Evolutionary conservation across 495 filamentous ascomycete species (phyloP).

Genomic region (Tuber calosporum): DNA sequence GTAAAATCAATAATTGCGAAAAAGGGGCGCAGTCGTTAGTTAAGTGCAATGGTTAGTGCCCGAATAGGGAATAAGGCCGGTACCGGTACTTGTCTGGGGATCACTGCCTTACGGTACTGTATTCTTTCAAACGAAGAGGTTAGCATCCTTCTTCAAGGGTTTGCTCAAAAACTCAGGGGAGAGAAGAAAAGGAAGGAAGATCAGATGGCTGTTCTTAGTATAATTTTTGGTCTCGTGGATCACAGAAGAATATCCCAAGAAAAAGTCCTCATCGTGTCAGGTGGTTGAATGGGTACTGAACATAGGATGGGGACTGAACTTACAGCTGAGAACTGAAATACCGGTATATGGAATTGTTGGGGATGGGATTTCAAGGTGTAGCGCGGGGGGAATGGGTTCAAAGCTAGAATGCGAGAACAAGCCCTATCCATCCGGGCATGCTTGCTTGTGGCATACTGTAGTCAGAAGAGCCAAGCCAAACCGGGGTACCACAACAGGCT

Average conservation of each 20-base stretch:
- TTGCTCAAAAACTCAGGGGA: neutral
- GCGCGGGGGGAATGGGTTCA: neutral
- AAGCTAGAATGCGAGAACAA: neutral
- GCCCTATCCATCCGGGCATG: neutral
- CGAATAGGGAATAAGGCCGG: neutral
- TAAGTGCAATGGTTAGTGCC: neutral
- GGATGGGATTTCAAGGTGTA: neutral
- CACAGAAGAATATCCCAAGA: neutral
- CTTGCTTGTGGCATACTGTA: too few species aligned
- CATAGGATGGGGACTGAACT: neutral
- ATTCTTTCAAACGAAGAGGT: neutral
- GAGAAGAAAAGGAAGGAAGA: neutral
- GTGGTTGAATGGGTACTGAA: neutral
- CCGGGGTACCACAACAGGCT: too few species aligned
- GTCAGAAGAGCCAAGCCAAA: too few species aligned
- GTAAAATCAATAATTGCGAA: neutral
- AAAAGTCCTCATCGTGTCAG: neutral
- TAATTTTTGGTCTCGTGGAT: neutral
- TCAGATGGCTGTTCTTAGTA: conserved; percentile 7
- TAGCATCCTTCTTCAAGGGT: neutral
- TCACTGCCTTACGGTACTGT: neutral
- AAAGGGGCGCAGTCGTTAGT: neutral
- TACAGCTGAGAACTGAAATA: neutral
- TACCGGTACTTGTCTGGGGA: neutral
- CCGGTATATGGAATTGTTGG: too few species aligned